Percentiles rank a stretch among this genome's conserved stretches.
phyloP scores from a whole-genome alignment of 495 filamentous ascomycete genomes.

The Hypoxylon crocopeplum region DNA sequence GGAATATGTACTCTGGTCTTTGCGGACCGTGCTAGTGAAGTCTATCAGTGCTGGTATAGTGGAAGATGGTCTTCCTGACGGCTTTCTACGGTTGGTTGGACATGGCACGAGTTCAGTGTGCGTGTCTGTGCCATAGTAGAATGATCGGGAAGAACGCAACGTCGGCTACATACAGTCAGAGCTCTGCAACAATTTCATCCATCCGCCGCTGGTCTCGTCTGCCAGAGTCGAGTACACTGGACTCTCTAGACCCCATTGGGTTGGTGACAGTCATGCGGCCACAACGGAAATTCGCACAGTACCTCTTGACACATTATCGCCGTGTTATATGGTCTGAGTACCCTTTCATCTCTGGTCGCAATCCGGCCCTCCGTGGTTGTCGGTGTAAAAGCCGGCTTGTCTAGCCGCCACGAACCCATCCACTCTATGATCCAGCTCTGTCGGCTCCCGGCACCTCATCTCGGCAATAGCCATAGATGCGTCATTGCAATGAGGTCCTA shows the following conservation, averaged over 20 bases:
- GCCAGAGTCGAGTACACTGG: too few relatives aligned
- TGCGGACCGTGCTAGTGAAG: conserved; percentile 54
- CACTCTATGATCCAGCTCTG: conserved; percentile 29
- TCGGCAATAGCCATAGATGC: conserved; percentile 52
- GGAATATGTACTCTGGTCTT: conserved; percentile 67
- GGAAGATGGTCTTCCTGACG: conserved; percentile 43
- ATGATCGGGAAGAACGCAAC: conserved; percentile 48
- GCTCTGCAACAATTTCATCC: conserved; percentile 33
- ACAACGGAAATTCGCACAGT: conserved; percentile 46
- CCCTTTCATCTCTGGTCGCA: conserved; percentile 38
- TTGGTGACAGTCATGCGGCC: conserved; percentile 49
- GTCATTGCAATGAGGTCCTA: conserved; percentile 56
- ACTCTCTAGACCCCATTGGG: conserved; percentile 19
- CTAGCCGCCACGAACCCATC: conserved; percentile 26
- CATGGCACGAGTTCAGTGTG: background rate
- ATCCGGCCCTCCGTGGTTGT: conserved; percentile 19
- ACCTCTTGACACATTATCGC: conserved; percentile 29
- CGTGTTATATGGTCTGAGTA: conserved; percentile 46
- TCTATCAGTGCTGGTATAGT: conserved; percentile 30
- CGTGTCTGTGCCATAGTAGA: conserved; percentile 25
- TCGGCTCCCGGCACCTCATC: conserved; percentile 48
- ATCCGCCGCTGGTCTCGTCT: background rate
- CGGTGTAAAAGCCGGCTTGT: conserved; percentile 29
- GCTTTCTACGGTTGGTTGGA: conserved; percentile 43
- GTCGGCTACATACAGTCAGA: conserved; percentile 52